Evolutionary conservation across 257 asterid genomes (phyloP).

Genomic region (Fraxinus anomala): DNA sequence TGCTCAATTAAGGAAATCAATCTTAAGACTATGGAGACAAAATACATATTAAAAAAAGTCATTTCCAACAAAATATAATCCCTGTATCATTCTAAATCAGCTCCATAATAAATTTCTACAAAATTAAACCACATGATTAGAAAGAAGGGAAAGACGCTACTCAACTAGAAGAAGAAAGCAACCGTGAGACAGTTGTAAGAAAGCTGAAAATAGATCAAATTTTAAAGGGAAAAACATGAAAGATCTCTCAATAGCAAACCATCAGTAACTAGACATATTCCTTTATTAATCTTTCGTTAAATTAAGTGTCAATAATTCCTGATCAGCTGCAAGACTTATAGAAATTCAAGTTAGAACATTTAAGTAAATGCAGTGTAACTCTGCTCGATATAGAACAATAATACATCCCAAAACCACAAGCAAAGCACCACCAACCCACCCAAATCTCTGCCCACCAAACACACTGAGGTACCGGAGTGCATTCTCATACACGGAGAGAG

Average conservation of each 20-base stretch:
- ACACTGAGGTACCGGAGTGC: not conserved
- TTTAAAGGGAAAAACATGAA: not conserved
- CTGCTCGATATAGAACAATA: not conserved
- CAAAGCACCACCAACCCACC: not conserved
- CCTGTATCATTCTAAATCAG: not conserved
- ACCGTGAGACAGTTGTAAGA: not conserved
- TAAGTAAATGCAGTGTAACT: not conserved
- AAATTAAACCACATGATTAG: not conserved
- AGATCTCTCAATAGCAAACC: not conserved
- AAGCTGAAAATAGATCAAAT: not conserved
- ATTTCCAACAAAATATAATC: not conserved
- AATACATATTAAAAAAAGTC: not conserved
- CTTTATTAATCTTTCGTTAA: no score
- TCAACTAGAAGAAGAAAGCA: not conserved
- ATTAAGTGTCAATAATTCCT: not conserved
- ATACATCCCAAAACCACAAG: not conserved
- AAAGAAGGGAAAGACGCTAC: not conserved
- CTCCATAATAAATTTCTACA: not conserved
- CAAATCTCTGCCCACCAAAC: not conserved
- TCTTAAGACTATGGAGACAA: not conserved
- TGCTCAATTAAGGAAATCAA: not conserved
- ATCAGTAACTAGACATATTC: not conserved
- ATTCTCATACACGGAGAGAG: not conserved
- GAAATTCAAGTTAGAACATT: not conserved
- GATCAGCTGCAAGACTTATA: not conserved